Percentiles rank a stretch among this genome's conserved stretches.
phyloP scores from a whole-genome alignment of 148 eudicot genomes.

The Fagopyrum homotropicum region DNA sequence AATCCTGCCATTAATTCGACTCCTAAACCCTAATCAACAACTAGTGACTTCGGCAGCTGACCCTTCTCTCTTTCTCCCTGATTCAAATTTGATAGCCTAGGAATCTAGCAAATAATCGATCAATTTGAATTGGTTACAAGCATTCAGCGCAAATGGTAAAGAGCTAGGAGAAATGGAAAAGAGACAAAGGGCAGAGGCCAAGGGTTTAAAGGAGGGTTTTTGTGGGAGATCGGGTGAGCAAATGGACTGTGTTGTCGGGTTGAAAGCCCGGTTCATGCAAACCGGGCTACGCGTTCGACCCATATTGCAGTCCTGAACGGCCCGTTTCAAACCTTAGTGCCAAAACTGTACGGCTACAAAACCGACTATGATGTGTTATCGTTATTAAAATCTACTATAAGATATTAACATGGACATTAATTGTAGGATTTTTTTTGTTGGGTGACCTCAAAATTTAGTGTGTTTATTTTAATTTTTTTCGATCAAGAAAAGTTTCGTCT shows the following conservation, averaged over 20 bases:
- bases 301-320: background rate
- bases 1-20: constrained; percentile 9
- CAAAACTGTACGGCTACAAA: no score
- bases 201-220: constrained; percentile 38
- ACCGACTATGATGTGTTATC: no score
- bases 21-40: background rate
- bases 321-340: no score
- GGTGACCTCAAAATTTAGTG: no score
- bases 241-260: background rate
- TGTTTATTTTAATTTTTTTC: no score
- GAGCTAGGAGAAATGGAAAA: background rate
- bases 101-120: background rate
- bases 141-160: background rate
- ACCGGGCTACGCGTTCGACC: background rate
- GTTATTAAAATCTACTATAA: no score
- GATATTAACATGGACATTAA: no score
- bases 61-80: constrained; percentile 3
- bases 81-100: background rate
- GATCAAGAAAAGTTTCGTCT: no score
- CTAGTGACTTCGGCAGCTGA: background rate
- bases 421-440: no score
- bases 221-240: constrained; percentile 5
- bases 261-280: background rate
- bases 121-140: background rate
- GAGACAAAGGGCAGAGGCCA: background rate